Evolutionary conservation across 352 stramenopile genomes (phyloP), one percentile per base, ranked within the genome.

Genomic region (Phytopythium mirpurense): DNA sequence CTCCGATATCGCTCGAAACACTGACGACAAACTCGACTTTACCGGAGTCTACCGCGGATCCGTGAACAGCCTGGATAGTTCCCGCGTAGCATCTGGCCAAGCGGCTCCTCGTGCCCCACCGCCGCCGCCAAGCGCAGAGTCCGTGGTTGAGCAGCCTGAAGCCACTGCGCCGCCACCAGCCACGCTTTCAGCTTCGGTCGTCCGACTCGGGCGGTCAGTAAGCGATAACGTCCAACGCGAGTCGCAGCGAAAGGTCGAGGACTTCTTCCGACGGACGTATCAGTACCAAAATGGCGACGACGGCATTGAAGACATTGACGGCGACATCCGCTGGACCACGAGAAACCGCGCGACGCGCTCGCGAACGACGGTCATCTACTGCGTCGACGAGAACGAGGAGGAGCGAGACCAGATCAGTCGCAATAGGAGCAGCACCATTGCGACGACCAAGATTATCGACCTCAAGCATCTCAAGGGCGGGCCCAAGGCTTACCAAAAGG

Each of bases 1-100:
- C 3, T 42, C 32, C 3, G 48, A 44, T 16, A 26, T 36, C 12
- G 32, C 42, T 11, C 54, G 65, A 27, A 21, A 51, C 16, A 72
- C 61, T 14, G 71, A 67, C n/a, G 65, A 67, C 26, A 56, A 47
- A 10, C 55, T 84, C 0, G 74, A 84, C 44, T 84, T 82, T 46
- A 84, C 74, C 3, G 74, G 74, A 0, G 70, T 84, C 0, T 84
- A 74, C 27, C 53, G 72, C 12, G 71, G 67, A 0, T 75, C 72
- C 0, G 50, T 50, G 3, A 70, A 72, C 27, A 72, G 69, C 44
- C 51, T 60, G 0, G 54, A 68, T 29, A 21, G 23, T 14, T 63
- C 62, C 15, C 43, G 23, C 0, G 52, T 48, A 31, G 27, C 31
- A 16, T 24, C 26, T 11, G n/a, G 4, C 5, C 43, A 31, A 37